Conservation (phyloP, 139 green algal species). For the Chlorella sp. region DNA sequence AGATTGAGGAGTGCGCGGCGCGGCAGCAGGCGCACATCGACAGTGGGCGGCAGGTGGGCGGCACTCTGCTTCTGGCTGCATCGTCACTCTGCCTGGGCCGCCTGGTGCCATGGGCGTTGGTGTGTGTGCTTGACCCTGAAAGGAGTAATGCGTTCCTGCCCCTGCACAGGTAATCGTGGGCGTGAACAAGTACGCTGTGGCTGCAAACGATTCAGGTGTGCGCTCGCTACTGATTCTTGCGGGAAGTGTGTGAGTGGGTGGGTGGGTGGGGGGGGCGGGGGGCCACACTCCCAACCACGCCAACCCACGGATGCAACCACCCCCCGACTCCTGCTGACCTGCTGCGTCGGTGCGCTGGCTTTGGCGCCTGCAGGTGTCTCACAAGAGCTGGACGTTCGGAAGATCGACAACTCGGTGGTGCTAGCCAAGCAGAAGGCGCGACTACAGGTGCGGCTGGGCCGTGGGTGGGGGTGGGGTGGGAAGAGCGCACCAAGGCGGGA, state of each 20-base stretch:
- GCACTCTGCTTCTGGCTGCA: too few species aligned
- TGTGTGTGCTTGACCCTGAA: neutral
- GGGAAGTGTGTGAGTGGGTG: too few species aligned
- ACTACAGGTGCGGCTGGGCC: slow-evolving; percentile 22
- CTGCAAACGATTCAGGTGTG: too few species aligned
- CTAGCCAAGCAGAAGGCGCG: slow-evolving; percentile 40
- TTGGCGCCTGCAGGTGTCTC: too few species aligned
- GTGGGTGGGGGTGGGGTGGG: too few species aligned
- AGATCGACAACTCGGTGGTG: slow-evolving; percentile 64
- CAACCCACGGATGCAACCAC: too few species aligned
- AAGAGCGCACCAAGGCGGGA: neutral
- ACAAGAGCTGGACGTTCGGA: slow-evolving; percentile 48
- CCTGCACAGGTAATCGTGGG: slow-evolving; percentile 57
- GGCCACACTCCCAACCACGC: too few species aligned
- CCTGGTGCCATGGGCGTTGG: neutral
- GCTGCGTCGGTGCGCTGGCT: too few species aligned
- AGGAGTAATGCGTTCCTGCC: neutral
- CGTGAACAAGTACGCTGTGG: slow-evolving; percentile 79
- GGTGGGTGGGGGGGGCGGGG: neutral
- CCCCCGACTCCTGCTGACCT: too few species aligned
- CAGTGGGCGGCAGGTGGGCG: slow-evolving; percentile 43
- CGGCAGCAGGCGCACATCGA: slow-evolving; percentile 69
- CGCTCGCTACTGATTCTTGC: too few species aligned
- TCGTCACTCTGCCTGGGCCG: neutral
- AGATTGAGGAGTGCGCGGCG: slow-evolving; percentile 55